Evolutionary conservation across 2,329 filamentous ascomycete species (phyloP).

Genomic region (Raffaelea arxii): DNA sequence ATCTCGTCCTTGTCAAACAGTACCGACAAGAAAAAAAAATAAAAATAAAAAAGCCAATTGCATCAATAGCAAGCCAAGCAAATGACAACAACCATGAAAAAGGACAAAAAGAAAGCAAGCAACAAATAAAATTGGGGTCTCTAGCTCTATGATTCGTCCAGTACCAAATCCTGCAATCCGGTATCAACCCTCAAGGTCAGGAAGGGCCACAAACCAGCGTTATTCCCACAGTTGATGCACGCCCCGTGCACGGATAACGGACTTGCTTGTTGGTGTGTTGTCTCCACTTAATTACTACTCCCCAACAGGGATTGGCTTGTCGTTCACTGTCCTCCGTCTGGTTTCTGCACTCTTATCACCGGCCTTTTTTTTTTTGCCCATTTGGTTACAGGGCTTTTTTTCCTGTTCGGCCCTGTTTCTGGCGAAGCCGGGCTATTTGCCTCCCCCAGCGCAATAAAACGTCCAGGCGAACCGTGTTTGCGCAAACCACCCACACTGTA

Average conservation of each 20-base stretch:
- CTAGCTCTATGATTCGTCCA: conserved; percentile 7
- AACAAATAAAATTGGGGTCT: not conserved
- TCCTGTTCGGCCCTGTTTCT: not conserved
- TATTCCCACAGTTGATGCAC: not conserved
- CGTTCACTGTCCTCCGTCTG: not conserved
- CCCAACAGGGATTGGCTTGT: conserved; percentile 3
- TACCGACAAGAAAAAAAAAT: too few relatives aligned
- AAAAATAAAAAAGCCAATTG: too few relatives aligned
- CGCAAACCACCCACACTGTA: too few relatives aligned
- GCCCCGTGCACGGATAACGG: not conserved
- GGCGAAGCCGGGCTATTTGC: too few relatives aligned
- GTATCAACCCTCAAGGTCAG: not conserved
- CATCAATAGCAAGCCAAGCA: too few relatives aligned
- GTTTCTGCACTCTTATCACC: not conserved
- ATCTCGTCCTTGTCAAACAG: too few relatives aligned
- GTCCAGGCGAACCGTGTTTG: too few relatives aligned
- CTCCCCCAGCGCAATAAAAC: too few relatives aligned
- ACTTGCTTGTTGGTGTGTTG: too few relatives aligned
- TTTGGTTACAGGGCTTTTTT: not conserved
- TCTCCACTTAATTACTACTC: conserved; percentile 4
- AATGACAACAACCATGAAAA: too few relatives aligned
- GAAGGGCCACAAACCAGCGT: not conserved
- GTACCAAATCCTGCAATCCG: not conserved
- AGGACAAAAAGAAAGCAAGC: not conserved
- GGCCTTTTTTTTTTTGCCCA: not conserved